Evolutionary conservation across 805 yeast species (phyloP), one percentile per base, ranked within the genome.

Genomic region (Yarrowia sp.): DNA sequence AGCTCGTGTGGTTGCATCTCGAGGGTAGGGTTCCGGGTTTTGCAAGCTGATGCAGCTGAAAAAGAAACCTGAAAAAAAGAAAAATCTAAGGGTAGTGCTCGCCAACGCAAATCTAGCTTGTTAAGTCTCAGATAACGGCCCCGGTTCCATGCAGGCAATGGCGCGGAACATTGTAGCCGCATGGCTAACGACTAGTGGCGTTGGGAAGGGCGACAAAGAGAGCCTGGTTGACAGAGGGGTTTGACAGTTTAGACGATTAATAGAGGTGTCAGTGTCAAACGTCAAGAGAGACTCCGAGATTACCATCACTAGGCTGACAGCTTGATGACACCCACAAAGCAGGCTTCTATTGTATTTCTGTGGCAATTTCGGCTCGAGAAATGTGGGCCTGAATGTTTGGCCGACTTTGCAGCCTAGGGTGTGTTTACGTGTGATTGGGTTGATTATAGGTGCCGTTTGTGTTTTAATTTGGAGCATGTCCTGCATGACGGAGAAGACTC

Each of bases 1-100:
- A 53, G 59, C 59, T 53, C 59, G 59, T 53, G 59, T 53, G 59
- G 59, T 53, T 53, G 59, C 59, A 53, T 53, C 45, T 45, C 38
- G 58, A 16, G 26, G 42, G 45, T 38, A 40, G 10, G 40, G 14
- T 36, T 38, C 16, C 36, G 45, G 45, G 45, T 36, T 19, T 9
- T 53, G 19, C 32, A 5, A 5, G 12, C 15, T 3, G 35, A 15
- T 22, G 43, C 19, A 15, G 36, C 43, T 8, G 14, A 41, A 56
- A 41, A 41, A 10, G 12, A 26, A 38, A 5, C 10, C 12, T 8
- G 26, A 22, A 41, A 55, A 55, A 35, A 9, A 9, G 14, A 26
- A 15, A 49, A 48, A 14, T 10, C 10, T 4, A 26, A 48, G 52
- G 16, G 52, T 26, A 11, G 36, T 22, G 52, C 15, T 48, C 52